Base-by-base conservation (phyloP, 805 yeast species). In the Wickerhamomyces xylosicus region DNA sequence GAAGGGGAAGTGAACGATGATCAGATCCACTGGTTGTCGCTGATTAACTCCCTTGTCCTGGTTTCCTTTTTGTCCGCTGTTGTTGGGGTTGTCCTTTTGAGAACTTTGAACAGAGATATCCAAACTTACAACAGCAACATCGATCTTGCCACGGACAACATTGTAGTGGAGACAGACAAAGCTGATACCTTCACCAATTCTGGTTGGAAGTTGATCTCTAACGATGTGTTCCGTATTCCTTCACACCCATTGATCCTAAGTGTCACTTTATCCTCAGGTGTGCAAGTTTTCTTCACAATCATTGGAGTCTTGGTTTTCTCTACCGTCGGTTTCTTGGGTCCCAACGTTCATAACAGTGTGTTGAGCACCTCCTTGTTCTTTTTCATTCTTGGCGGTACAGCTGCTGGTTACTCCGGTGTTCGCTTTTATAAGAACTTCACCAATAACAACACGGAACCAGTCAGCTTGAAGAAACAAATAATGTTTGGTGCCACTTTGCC, bases 11-110 rank as follows among this genome's bases (percentile, higher is more conserved):
- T 64, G 20, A 55, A 63, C 18, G 67, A 64, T 25, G 61, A 66
- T 29, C 72, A 70, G 28, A 74, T 84, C 43, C 95, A 84, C 53
- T 84, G 92, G 90, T 57, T 85, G 27, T 78, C 94, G 1, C 59
- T 85, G 41, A 66, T 81, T 28, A 84, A 85, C 54, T 79, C 94
- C 0, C 50, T 81, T 13, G 80, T 81, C 3, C 66, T 85, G 35
- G 76, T 79, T 4, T 57, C 73, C 3, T 63, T 83, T 20, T 62
- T 82, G 4, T 69, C 90, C 0, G 62, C 79, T 14, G 59, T 80
- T 22, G 89, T 79, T 14, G 86, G 77, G 13, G 67, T 75, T 18
- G 77, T 83, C 2, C 66, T 84, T 40, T 46, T 79, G 32, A 63
- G 76, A 43, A 69, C 80, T 3, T 62, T 82, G 41, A 68, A 58